Conservation (phyloP, 257 asterid species). For the Perilla frutescens region DNA sequence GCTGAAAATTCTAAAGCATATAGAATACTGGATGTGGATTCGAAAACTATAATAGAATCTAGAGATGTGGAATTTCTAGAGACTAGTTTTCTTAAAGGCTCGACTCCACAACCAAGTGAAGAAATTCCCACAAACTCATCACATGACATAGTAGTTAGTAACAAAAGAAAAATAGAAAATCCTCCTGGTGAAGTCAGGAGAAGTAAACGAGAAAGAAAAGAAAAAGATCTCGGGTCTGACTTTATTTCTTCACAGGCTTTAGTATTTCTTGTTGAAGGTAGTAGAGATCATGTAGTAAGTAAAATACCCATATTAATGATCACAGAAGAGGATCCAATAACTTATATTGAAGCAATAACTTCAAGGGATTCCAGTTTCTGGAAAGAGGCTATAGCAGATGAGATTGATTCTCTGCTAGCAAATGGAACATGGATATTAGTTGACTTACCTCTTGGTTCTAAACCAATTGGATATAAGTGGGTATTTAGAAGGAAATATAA, state of each 20-base stretch:
- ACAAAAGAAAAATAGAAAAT: too few species aligned
- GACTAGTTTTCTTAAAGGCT: not conserved
- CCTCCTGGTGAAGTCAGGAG: not conserved
- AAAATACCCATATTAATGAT: not conserved
- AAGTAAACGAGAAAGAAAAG: not conserved
- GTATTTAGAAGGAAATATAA: not conserved
- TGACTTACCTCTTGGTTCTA: not conserved
- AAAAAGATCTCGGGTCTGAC: not conserved
- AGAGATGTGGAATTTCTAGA: constrained; percentile 7
- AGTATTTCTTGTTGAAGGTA: not conserved
- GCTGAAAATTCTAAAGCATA: not conserved
- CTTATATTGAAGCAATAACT: not conserved
- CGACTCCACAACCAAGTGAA: not conserved
- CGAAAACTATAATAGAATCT: constrained; percentile 2
- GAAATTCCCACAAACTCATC: too few species aligned
- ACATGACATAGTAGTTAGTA: too few species aligned
- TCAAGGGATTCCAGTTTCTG: not conserved
- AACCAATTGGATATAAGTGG: not conserved
- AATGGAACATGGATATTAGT: not conserved
- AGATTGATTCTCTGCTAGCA: not conserved
- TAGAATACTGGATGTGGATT: not conserved
- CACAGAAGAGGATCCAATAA: not conserved
- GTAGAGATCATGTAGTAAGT: not conserved
- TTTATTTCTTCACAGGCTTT: not conserved
- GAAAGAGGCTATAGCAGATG: not conserved